phyloP scores from a whole-genome alignment of 805 yeast genomes.

The Monosporozyma yasuniensis region DNA sequence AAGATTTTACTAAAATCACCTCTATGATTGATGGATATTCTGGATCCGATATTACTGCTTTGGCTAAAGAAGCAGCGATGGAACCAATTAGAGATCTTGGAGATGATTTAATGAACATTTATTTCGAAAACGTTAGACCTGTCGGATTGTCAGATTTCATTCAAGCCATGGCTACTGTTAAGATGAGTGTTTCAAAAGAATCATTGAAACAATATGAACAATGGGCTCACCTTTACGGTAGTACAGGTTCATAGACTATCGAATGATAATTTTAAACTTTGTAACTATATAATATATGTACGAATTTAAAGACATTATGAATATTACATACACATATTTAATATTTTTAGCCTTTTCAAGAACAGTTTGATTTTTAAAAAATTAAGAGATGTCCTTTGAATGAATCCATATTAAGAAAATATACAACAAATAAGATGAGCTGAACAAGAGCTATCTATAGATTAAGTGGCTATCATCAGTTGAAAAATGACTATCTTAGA shows the following conservation, averaged over 20 bases:
- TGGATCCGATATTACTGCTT: slow-evolving; percentile 88
- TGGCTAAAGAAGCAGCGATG: slow-evolving; percentile 98
- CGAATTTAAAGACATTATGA: not conserved
- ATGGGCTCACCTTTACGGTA: slow-evolving; percentile 85
- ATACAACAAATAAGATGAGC: not conserved
- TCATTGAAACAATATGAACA: slow-evolving; percentile 73
- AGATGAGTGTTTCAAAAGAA: slow-evolving; percentile 82
- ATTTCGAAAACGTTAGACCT: slow-evolving; percentile 74
- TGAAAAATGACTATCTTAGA: not conserved
- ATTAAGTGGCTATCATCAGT: no score
- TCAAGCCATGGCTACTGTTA: slow-evolving; percentile 63
- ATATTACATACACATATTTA: not conserved
- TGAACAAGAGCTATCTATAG: not conserved
- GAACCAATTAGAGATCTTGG: slow-evolving; percentile 89
- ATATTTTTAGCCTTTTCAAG: not conserved
- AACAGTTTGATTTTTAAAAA: not conserved
- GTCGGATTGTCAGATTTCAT: slow-evolving; percentile 68
- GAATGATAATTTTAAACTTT: not conserved
- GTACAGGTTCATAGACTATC: slow-evolving; percentile 46
- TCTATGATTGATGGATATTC: slow-evolving; percentile 75
- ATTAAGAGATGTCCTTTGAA: not conserved
- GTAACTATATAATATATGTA: not conserved
- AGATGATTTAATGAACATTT: slow-evolving; percentile 59
- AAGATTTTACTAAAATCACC: slow-evolving; percentile 54
- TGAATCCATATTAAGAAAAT: not conserved